A percentile compares a stretch with the other conserved stretches of the same genome.
These are phyloP conservation scores for Didymosphaeria variabile DNA, from an alignment of 2,329 filamentous ascomycete genomes.

Conservation along the genomic window DNA sequence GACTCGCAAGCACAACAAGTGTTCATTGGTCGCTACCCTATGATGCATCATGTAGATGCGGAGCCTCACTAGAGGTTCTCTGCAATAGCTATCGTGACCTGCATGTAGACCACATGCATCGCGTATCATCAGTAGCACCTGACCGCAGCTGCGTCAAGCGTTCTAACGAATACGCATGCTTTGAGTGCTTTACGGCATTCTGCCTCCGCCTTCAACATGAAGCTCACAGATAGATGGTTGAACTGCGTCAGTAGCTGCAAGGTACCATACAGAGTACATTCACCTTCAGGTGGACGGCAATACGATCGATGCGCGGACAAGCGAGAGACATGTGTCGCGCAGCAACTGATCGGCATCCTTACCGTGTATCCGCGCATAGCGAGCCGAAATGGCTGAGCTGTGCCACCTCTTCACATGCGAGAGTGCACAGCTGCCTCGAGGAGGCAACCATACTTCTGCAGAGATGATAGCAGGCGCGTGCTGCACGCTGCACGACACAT, in stretches of 20 bases:
- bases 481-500: conserved; percentile 9
- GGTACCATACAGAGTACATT: background rate
- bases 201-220: no score
- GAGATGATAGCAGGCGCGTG: background rate
- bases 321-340: conserved; percentile 9
- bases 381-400: conserved; percentile 1
- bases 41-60: background rate
- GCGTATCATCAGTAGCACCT: no score
- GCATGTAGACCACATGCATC: no score
- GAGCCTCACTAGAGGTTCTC: background rate
- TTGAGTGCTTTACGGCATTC: no score
- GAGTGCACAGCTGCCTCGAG: conserved; percentile 4
- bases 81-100: no score
- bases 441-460: background rate
- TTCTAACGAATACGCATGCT: background rate
- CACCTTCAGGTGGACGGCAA: background rate
- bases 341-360: conserved; percentile 11
- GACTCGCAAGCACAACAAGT: background rate
- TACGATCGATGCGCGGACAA: background rate
- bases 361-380: conserved; percentile 15
- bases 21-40: background rate
- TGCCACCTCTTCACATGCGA: conserved; percentile 4
- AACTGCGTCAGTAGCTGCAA: background rate
- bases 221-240: no score
- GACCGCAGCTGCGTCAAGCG: background rate